These are phyloP conservation scores for Solanum chacoense DNA, from an alignment of 305 asterid genomes.

Conservation along the genomic window DNA sequence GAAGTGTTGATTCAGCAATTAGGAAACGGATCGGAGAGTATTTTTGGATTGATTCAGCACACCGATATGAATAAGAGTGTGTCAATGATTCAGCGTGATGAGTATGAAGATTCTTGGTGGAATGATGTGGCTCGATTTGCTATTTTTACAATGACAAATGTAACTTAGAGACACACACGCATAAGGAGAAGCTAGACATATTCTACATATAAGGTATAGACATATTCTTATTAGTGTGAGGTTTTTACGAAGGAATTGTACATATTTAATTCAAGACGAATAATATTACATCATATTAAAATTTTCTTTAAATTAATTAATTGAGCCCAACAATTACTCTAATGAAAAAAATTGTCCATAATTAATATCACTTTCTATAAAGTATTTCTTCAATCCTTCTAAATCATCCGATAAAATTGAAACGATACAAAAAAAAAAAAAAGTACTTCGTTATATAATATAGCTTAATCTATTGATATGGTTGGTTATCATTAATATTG, in stretches of 20 bases:
- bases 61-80: too few relatives aligned
- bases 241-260: neutral
- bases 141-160: neutral
- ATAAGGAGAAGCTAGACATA: neutral
- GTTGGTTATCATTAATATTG: too few relatives aligned
- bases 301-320: neutral
- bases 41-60: too few relatives aligned
- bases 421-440: too few relatives aligned
- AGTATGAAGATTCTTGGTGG: neutral
- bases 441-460: neutral
- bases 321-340: neutral
- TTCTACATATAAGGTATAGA: neutral
- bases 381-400: neutral
- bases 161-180: neutral
- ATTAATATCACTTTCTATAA: neutral
- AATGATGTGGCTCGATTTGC: neutral
- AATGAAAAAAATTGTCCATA: neutral
- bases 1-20: neutral
- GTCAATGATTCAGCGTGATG: neutral
- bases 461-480: neutral
- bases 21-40: neutral
- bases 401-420: too few relatives aligned
- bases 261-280: fast-evolving
- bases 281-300: neutral
- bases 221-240: neutral